Conservation (phyloP, 805 yeast genomes). For the Yamadazyma ubonensis region DNA sequence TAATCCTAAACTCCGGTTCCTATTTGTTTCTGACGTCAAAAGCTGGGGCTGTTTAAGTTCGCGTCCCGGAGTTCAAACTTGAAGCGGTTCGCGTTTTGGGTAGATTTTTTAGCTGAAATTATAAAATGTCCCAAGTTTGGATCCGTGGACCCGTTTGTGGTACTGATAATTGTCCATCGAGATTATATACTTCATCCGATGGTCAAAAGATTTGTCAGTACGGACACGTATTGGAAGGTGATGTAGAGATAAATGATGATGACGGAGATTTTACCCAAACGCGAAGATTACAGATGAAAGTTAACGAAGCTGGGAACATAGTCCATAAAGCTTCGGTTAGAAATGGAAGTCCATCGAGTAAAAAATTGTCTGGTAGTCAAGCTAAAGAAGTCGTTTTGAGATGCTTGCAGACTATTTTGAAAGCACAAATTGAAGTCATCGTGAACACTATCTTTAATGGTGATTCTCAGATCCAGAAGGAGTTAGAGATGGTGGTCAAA, state of each 20-base stretch:
- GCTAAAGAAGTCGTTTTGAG: not conserved
- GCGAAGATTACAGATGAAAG: conserved; percentile 48
- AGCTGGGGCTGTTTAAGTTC: not conserved
- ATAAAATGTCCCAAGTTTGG: conserved; percentile 39
- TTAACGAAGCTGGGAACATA: conserved; percentile 13
- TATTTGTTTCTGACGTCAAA: not conserved
- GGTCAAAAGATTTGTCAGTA: conserved; percentile 84
- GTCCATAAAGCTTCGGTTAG: conserved; percentile 11
- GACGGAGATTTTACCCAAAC: conserved; percentile 63
- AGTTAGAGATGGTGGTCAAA: conserved; percentile 25
- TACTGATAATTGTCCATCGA: conserved; percentile 81
- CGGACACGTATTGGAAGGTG: conserved; percentile 87
- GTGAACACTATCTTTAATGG: conserved; percentile 41
- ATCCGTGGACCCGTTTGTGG: conserved; percentile 84
- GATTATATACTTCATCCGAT: conserved; percentile 66
- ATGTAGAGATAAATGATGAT: conserved; percentile 76
- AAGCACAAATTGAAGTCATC: conserved; percentile 39
- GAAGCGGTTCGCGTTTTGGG: conserved; percentile 3
- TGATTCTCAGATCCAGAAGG: conserved; percentile 3
- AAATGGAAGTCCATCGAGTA: not conserved
- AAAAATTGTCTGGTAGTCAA: conserved; percentile 6
- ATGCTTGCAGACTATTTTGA: conserved; percentile 11
- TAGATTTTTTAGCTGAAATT: no score
- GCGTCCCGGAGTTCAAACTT: not conserved
- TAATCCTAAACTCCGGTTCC: not conserved